Evolutionary conservation across 1,284 basidiomycete genomes (phyloP), one percentile per base, ranked within the genome.

Genomic region (Hypsizygus ulmarius): DNA sequence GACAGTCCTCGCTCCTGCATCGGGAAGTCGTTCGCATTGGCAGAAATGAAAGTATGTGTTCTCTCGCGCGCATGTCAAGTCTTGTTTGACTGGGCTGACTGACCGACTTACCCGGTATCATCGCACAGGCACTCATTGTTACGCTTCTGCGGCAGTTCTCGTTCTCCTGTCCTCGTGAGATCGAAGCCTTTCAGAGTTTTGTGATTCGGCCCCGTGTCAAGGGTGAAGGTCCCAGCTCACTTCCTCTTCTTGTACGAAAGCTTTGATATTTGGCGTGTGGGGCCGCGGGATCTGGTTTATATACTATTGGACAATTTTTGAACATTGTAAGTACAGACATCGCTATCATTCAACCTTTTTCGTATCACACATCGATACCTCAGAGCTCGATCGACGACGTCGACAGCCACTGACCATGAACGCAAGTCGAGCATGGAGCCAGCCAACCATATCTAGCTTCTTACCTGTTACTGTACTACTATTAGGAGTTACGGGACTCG

Each of bases 111-210:
- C 27, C 30, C 16, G 21, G 28, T 35, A 18, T 51, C 32, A 16
- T 32, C 38, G 2, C 29, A 48, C 50, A 81, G 77, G 70, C 69
- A 28, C 60, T 81, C 43, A 64, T 71, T 18, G 59, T 75, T 15
- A 71, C 72, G 10, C 69, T 82, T 19, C 59, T 82, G 52, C 71
- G 66, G 19, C 72, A 76, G 30, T 82, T 79, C 59, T 68, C 73
- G 5, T 78, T 82, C 56, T 61, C 67, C 3, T 78, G 74, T 50
- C 56, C 64, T 15, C 56, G 65, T 38, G 66, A 79, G 19, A 80
- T 82, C 41, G 80, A 82, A 53, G 59, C 76, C 16, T 82, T 81
- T 58, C 78, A 81, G 53, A 79, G 79, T 44, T 82, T 82, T 52
- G 80, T 82, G 12, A 70, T 82, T 45, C 73, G 80, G n/a, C 77